Base-by-base conservation (phyloP, 225 moss, liverwort and hornwort genomes). In the Physcomitrellopsis africana region DNA sequence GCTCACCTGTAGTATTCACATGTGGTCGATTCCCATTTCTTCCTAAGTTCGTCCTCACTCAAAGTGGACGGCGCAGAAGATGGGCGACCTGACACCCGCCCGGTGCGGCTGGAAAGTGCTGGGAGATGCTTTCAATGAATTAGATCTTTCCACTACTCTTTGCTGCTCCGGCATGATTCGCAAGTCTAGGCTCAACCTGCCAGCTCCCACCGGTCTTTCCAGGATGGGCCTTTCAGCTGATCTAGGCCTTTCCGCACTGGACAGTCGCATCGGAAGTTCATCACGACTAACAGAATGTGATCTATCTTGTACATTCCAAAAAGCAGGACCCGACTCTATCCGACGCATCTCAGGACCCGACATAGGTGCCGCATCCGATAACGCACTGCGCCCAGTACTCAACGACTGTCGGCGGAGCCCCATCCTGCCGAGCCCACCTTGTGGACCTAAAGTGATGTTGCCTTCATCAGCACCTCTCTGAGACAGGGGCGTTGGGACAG, bases 341-440 rank as follows among this genome's bases (percentile, higher is more conserved):
- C 97, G 87, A 68, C 91, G 89, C 67, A 69, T 78, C 52, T 99
- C 97, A 9, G 77, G 51, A 60, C 59, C 73, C 58, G 82, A 49
- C 72, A 73, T 81, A 22, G 91, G 59, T 29, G 89, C 74, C 54
- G 86, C 85, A 63, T 99, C 97, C 72, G 90, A 86, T 65, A 89
- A 71, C 18, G 83, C 93, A 87, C 90, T 92, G 64, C 94, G 89
- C 37, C 84, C 89, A 44, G 84, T 14, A 54, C 68, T 90, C 74
- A 86, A 53, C 72, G 86, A 56, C 62, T 82, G 91, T 60, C 88
- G 89, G 19, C 87, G 86, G 2, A 86, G 66, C 29, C 80, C 82
- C 82, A 87, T 90, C 68, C 90, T 91, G 11, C 97, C 97, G 51
- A 99, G 82, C 16, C 87, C 82, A 24, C 97, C 95, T 65, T 99